Evolutionary conservation across 2,329 filamentous ascomycete species (phyloP), one percentile per base, ranked within the genome.

Genomic region (Chaetomiaceae sp.): DNA sequence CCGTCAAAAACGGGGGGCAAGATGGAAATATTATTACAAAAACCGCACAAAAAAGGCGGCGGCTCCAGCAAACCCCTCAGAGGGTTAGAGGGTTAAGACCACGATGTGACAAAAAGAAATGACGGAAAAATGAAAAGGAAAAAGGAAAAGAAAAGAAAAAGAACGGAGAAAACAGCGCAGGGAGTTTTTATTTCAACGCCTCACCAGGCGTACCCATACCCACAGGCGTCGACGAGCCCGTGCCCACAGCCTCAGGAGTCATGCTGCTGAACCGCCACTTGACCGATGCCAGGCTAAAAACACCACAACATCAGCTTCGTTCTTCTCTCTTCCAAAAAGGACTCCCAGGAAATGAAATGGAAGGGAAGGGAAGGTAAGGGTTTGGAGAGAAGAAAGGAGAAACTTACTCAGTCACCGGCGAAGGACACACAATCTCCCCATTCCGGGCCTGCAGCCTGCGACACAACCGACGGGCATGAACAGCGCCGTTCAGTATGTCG

Each of bases 401-500:
- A n/a, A 39, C 43, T 48, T 7, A 53, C 54, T 21, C 20, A 30
- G 5, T 20, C 21, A n/a, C 14, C 8, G 42, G 27, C 3, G 7
- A 20, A 5, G 48, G 51, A 10, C 34, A 41, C 21, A 20, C 40
- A 4, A 60, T 51, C 2, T 23, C 46, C n/a, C 34, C 33, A 41
- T 63, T 62, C 41, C 58, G 55, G 9, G 14, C 14, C 42, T 42
- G 41, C 41, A 60, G 35, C 50, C 59, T 54, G 14, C 53, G 39
- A 19, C 61, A 62, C 23, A 63, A 56, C 25, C 53, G 23, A 17
- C 59, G 42, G 2, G 60, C 61, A 31, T 63, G 62, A 9, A 60
- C 49, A 16, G 46, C 25, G 2, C 60, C 62, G 10, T 35, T 53
- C 51, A 55, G 55, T 16, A 47, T 44, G 3, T 50, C 54, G 7